Conservation (phyloP, 805 yeast genomes). For the Brettanomyces nanus region DNA sequence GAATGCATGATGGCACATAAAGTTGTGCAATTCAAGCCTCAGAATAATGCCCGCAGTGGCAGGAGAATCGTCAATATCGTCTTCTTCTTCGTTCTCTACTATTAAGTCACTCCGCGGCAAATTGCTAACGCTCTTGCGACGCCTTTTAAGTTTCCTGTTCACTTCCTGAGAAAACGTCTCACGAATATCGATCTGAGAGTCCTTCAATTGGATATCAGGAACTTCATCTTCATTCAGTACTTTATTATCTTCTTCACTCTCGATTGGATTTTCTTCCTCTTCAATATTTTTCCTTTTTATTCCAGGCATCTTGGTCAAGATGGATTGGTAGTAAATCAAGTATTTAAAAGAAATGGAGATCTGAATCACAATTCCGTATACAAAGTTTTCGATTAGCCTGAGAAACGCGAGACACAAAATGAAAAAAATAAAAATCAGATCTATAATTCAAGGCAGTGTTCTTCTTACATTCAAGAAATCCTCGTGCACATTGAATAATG, state of each 20-base stretch:
- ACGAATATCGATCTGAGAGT: conserved; percentile 18
- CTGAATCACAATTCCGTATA: too few relatives aligned
- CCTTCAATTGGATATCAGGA: conserved; percentile 11
- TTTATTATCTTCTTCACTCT: background rate
- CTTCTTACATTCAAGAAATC: too few relatives aligned
- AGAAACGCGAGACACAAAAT: too few relatives aligned
- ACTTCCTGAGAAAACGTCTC: conserved; percentile 24
- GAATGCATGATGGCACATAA: conserved; percentile 87
- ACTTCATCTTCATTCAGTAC: conserved; percentile 1
- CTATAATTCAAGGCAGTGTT: too few relatives aligned
- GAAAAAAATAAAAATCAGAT: too few relatives aligned
- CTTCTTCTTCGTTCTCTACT: conserved; percentile 8
- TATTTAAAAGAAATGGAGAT: too few relatives aligned
- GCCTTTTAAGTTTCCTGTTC: conserved; percentile 14
- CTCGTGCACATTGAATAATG: too few relatives aligned
- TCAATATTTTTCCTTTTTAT: background rate
- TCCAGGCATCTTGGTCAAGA: too few relatives aligned
- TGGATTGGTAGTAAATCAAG: too few relatives aligned
- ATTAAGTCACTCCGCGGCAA: too few relatives aligned
- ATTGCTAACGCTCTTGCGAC: too few relatives aligned
- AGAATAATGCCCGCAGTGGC: conserved; percentile 62
- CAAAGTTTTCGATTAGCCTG: too few relatives aligned
- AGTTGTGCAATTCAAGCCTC: conserved; percentile 56
- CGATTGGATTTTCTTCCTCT: background rate
- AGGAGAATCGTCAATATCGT: conserved; percentile 16